Base-by-base conservation (phyloP, 495 filamentous ascomycete species). In the Cetradonia linearis region DNA sequence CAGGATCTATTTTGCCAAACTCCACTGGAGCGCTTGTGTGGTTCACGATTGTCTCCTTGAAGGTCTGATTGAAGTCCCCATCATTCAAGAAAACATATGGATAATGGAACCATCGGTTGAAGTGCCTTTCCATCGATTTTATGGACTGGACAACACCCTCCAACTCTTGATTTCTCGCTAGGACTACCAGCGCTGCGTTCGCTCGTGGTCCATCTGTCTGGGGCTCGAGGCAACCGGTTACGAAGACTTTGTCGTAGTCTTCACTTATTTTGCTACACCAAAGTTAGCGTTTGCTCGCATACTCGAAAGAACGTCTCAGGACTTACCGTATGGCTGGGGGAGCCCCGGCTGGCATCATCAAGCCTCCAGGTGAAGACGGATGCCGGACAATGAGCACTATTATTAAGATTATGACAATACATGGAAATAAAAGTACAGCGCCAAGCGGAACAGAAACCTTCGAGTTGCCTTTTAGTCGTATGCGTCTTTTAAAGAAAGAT, bases 21-120 rank as follows among this genome's bases (percentile, higher is more conserved):
- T 97, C 91, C 56, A 95, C 92, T 6, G 79, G 69, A 31, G 78
- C 78, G 59, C 85, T 93, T 16, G 92, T 95, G 72, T 99, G 92
- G 68, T 97, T 96, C 68, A 79, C 73, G 48, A 99, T 83, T 1
- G 83, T 85, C 52, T 89, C 87, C 72, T 87, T 92, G 80, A 99
- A 99, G 5, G 84, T 87, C 66, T 85, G 78, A 71, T 96, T 88
- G 80, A 99, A 99, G 53, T 96, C 91, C 31, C 84, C 94, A 69
- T 99, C 93, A 72, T 99, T 99, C 62, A 99, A 77, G 75, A 99
- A 99, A 59, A 99, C 94, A 71, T 97, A 99, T 33, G 93, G 93
- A 71, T 99, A 99, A 72, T 96, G 81, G 71, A 90, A 99, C 94
- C 94, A 97, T 61, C 92, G 83, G 73, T 99, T 99, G 82, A 99